Evolutionary conservation across 306 rosid genomes (phyloP), one percentile per base, ranked within the genome.

Genomic region (Pyrus betulifolia): DNA sequence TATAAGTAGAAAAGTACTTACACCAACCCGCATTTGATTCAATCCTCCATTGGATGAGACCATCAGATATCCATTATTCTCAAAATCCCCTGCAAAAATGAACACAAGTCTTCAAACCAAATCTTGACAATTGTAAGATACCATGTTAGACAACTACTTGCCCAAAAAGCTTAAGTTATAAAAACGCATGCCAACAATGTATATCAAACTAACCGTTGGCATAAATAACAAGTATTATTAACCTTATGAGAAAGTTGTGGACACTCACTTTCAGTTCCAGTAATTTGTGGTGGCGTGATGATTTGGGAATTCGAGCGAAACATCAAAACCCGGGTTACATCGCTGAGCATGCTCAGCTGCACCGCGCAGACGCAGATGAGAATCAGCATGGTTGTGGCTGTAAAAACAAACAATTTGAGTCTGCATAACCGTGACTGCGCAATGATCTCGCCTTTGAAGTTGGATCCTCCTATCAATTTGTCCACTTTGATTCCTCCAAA

Each of bases 21-120:
- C 96, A 49, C 89, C 96, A 9, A 86, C 86, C 72, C 96, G 79
- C 93, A 88, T 90, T 84, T 87, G 93, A 80, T 90, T 90, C 83
- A 90, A 82, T 66, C 96, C 96, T 79, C 96, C 96, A 59, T 90
- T 90, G 65, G 83, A 80, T 27, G 96, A 90, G 76, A 88, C 87
- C 89, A 85, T 83, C 58, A 90, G 69, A 76, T 80, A 90, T 63
- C 93, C 93, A 72, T 90, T 86, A 76, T 84, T 90, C 74, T 69
- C 85, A 71, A 84, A 80, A 55, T 75, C 55, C 75, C 91, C 96
- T 88, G 35, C 17, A 31, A 8, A 40, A 40, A 40, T 40, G 44
- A 40, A 40, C 44, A 40, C 44, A 1, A 40, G 0, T 40, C 44
- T 40, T 40, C 44, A 40, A 40, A 40, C 44, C 44, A 40, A 40